These are phyloP conservation scores for Irpex lacteus DNA, from an alignment of 1,284 basidiomycete genomes.

Conservation along the genomic window DNA sequence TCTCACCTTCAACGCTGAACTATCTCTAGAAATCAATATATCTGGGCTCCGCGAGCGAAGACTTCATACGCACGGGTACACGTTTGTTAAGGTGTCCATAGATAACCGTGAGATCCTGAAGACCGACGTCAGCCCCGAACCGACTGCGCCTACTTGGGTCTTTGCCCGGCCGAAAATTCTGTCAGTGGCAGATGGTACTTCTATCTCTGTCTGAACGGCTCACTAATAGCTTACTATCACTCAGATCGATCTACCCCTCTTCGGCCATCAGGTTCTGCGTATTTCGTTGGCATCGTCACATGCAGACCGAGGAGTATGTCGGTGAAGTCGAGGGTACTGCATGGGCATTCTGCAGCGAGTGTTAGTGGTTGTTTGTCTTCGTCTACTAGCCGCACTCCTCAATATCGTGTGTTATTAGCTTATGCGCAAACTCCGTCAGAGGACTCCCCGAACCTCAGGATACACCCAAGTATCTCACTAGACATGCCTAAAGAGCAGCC, in stretches of 20 bases:
- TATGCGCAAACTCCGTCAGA: background rate
- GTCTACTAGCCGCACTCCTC: too few relatives aligned
- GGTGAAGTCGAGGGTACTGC: background rate
- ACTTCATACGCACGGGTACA: background rate
- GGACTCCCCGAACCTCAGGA: background rate
- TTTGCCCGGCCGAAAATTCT: background rate
- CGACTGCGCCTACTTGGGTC: background rate
- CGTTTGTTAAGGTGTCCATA: background rate
- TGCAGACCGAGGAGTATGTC: background rate
- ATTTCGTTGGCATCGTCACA: background rate
- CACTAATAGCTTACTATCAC: background rate
- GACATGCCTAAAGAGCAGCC: background rate
- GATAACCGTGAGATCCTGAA: background rate
- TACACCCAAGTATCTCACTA: background rate
- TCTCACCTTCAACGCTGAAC: background rate
- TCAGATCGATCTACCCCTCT: background rate
- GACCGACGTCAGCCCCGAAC: background rate
- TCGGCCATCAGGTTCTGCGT: background rate
- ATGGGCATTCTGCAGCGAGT: background rate
- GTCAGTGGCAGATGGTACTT: background rate
- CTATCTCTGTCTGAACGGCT: background rate
- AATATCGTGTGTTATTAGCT: background rate
- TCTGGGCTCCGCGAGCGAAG: background rate
- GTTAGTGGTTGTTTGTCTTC: background rate
- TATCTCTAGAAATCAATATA: background rate